These are phyloP conservation scores for Penicillium tannophilum DNA, from an alignment of 495 filamentous ascomycete genomes.

Conservation along the genomic window DNA sequence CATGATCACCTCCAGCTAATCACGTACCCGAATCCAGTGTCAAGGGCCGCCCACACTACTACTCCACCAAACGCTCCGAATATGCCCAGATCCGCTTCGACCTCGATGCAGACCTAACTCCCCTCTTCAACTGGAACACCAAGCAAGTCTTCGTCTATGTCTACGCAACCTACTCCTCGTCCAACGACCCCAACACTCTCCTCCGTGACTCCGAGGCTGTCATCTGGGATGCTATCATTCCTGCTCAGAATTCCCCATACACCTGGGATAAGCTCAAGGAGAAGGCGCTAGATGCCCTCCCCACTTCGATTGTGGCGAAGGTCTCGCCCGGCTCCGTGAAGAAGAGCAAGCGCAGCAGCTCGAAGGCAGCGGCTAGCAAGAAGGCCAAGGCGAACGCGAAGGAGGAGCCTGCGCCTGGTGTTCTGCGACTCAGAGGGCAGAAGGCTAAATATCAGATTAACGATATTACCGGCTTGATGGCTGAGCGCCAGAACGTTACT, in stretches of 20 bases:
- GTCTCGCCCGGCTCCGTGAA: slow-evolving; percentile 14
- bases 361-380: slow-evolving; percentile 20
- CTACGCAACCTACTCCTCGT: slow-evolving; percentile 78
- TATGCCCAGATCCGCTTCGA: slow-evolving; percentile 94
- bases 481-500: slow-evolving; percentile 69
- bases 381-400: slow-evolving; percentile 25
- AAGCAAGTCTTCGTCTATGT: slow-evolving; percentile 98
- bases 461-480: slow-evolving; percentile 75
- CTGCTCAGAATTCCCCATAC: slow-evolving; percentile 61
- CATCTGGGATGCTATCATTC: slow-evolving; percentile 95
- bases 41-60: slow-evolving; percentile 90
- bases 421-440: slow-evolving; percentile 73
- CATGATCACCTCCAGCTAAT: not conserved
- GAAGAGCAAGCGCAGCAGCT: slow-evolving; percentile 18
- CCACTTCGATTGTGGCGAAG: slow-evolving; percentile 19
- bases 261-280: slow-evolving; percentile 45
- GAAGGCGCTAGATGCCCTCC: slow-evolving; percentile 14
- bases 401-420: slow-evolving; percentile 47
- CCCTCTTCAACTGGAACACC: slow-evolving; percentile 99
- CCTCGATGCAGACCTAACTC: slow-evolving; percentile 81
- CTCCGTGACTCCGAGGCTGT: slow-evolving; percentile 66
- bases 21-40: slow-evolving; percentile 52
- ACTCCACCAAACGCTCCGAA: slow-evolving; percentile 88
- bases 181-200: slow-evolving; percentile 29
- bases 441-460: slow-evolving; percentile 94